Conservation (phyloP, 148 eudicot species). For the Rhododendron simsii region DNA sequence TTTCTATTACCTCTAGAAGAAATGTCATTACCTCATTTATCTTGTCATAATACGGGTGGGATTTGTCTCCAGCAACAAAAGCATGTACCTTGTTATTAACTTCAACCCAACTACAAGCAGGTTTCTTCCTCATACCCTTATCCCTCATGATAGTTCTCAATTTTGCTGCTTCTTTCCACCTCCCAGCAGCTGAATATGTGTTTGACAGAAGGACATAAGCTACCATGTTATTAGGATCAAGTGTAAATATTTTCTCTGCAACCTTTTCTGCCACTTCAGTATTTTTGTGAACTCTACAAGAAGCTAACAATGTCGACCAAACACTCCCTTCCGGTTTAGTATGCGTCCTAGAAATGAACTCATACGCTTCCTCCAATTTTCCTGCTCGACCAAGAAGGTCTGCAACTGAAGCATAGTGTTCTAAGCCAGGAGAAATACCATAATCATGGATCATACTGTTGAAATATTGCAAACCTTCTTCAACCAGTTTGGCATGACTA, state of each 20-base stretch:
- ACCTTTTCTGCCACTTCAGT: constrained; percentile 73
- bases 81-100: constrained; percentile 59
- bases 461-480: constrained; percentile 52
- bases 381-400: constrained; percentile 89
- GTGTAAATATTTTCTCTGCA: constrained; percentile 35
- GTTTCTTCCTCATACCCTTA: constrained; percentile 52
- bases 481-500: constrained; percentile 65
- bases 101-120: constrained; percentile 81
- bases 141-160: constrained; percentile 36
- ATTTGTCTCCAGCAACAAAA: constrained; percentile 71
- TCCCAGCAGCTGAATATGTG: constrained; percentile 53
- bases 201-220: constrained; percentile 58
- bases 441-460: constrained; percentile 41
- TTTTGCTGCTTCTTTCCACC: constrained; percentile 65
- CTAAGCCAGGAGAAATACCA: constrained; percentile 48
- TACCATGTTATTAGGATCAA: constrained; percentile 46
- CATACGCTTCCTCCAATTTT: constrained; percentile 63
- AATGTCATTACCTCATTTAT: constrained; percentile 41
- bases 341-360: constrained; percentile 42
- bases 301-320: constrained; percentile 64
- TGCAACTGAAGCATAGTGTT: constrained; percentile 67
- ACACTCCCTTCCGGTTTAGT: constrained; percentile 31
- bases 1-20: constrained; percentile 46
- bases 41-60: constrained; percentile 46
- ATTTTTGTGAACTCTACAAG: constrained; percentile 64